phyloP scores from a whole-genome alignment of 441 rosid species.

The Bocquillonia castaneifolia region DNA sequence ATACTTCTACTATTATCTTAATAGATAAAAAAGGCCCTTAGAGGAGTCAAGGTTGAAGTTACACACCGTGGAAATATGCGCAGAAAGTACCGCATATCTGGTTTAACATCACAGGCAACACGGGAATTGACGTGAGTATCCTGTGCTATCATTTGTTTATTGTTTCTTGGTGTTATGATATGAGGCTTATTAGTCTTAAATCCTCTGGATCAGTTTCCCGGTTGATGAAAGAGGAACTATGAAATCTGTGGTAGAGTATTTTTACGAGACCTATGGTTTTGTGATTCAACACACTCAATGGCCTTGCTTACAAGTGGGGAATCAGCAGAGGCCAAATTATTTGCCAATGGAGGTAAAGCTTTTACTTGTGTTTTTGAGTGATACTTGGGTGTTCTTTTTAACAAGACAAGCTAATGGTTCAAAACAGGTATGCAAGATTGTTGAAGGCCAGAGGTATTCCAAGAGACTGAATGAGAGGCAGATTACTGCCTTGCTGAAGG shows the following conservation, averaged over 20 bases:
- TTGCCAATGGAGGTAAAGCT: slow-evolving; percentile 72
- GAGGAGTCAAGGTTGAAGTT: slow-evolving; percentile 94
- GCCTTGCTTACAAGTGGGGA: slow-evolving; percentile 97
- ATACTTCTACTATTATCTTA: slow-evolving; percentile 11
- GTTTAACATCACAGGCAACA: slow-evolving; percentile 83
- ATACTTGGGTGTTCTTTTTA: slow-evolving; percentile 1
- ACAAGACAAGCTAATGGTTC: slow-evolving; percentile 13
- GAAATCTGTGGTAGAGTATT: slow-evolving; percentile 91
- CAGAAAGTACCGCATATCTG: slow-evolving; percentile 88
- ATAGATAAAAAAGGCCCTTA: slow-evolving; percentile 91
- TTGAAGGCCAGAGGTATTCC: slow-evolving; percentile 89
- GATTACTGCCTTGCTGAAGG: slow-evolving; percentile 78
- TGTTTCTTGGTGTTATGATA: neutral
- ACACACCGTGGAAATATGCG: slow-evolving; percentile 97
- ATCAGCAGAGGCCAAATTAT: slow-evolving; percentile 83
- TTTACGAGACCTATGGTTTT: slow-evolving; percentile 72
- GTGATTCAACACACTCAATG: slow-evolving; percentile 66
- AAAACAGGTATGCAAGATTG: slow-evolving; percentile 81
- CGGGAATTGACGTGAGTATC: slow-evolving; percentile 76
- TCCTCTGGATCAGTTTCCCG: slow-evolving; percentile 49
- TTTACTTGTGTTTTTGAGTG: neutral
- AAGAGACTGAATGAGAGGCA: slow-evolving; percentile 87
- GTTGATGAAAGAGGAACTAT: slow-evolving; percentile 83
- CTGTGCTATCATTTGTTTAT: neutral
- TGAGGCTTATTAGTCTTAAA: neutral